Conservation (phyloP, 768 basidiomycete genomes). For the Kwoniella europaea region DNA sequence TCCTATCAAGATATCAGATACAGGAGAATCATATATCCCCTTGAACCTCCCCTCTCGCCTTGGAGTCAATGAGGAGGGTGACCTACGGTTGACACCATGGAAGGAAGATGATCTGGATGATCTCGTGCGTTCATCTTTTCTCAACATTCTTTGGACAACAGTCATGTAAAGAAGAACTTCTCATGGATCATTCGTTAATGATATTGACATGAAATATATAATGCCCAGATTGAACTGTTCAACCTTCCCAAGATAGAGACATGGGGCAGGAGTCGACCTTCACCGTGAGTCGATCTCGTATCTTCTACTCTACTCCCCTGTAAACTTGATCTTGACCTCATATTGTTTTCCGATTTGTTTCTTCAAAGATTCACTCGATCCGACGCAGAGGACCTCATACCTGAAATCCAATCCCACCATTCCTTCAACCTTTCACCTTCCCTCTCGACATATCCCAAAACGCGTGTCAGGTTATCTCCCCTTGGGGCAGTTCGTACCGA, state of each 20-base stretch:
- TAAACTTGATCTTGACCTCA: too few relatives aligned
- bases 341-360: too few relatives aligned
- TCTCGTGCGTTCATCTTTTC: background rate
- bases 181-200: too few relatives aligned
- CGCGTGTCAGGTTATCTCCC: background rate
- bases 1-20: background rate
- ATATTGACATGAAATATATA: background rate
- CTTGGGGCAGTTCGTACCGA: background rate
- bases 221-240: background rate
- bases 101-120: slow-evolving; percentile 14
- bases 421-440: background rate
- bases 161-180: too few relatives aligned
- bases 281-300: background rate
- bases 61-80: too few relatives aligned
- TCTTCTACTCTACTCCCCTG: too few relatives aligned
- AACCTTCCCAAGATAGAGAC: slow-evolving; percentile 4
- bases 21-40: slow-evolving; percentile 2
- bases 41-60: background rate
- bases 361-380: background rate
- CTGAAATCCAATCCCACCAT: background rate
- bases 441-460: background rate
- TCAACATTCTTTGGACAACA: too few relatives aligned
- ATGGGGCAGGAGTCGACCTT: slow-evolving; percentile 4
- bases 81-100: slow-evolving; percentile 3
- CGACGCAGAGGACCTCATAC: background rate